Base-by-base conservation (phyloP, 1,284 basidiomycete species). In the Ustilago lituana region DNA sequence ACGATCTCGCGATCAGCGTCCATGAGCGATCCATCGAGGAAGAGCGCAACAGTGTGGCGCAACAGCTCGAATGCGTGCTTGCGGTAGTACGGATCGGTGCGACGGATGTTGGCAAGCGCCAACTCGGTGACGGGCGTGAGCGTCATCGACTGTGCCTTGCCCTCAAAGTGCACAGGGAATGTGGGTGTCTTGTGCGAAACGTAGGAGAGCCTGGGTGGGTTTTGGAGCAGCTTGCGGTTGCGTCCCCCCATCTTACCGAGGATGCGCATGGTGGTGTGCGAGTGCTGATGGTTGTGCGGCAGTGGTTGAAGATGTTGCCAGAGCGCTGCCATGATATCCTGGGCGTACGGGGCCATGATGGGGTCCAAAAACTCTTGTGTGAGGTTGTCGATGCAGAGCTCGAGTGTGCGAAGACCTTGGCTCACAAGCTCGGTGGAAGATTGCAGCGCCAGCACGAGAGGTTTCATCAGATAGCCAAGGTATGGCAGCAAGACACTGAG, bases 361-460 rank as follows among this genome's bases (percentile, higher is more conserved):
- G 96, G 97, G 78, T 98, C 96, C 24, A 99, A 87, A 85, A 98
- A 99, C 82, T 98, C 96, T 17, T 94, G 93, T 0, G 94, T 98
- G 22, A 99, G 87, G 79, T 98, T 99, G 85, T 99, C 97, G 81
- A 99, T 97, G 84, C 95, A 98, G n/a, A 99, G 86, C 83, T 99
- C 97, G 59, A 99, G 87, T 0, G 96, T 98, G 5, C 97, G 89
- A 29, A 99, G 85, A 38, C 96, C 96, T 84, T 99, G 96, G 39
- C 93, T 91, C 57, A 98, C 91, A 45, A 98, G 88, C 61, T 99
- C 95, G 4, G 90, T 87, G 35, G 76, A 76, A 5, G 78, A 94
- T 63, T 91, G 89, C 41, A 99, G 85, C 10, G 96, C 94, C 46
- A 96, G 86, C 0, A 95, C 93, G 36, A 99, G 87, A 0, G 96